Evolutionary conservation across 306 rosid species (phyloP), one percentile per base, ranked within the genome.

Genomic region (Dryas alaskensis): DNA sequence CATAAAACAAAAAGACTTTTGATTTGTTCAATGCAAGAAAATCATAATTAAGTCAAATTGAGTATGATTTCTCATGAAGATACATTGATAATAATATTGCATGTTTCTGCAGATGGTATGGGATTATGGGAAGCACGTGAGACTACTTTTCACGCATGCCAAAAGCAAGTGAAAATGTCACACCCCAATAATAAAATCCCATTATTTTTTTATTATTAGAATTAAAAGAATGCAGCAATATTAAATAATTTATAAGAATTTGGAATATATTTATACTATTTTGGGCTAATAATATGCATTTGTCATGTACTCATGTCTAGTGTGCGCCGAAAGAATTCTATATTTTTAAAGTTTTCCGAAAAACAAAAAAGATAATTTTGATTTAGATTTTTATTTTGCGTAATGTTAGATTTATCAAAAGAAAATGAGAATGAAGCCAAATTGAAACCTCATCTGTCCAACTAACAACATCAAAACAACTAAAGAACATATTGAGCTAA

Each of bases 131-230:
- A 66, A 82, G 86, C 96, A 90, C 89, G 96, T 87, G 96, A 87
- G 78, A 72, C 78, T 75, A 52, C 94, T 92, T 92, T 92, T 85
- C 67, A 65, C 96, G 96, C 98, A 86, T 90, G 98, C 92, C 85
- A 79, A 90, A 88, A 90, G 92, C 84, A 76, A 60, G 25, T 59
- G 47, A 65, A 79, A 76, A 77, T 78, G 76, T 64, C 81, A 73
- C 81, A 67, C 9, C 17, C 22, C 39, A 47, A 42, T 5, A 25
- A 25, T 57, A 8, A 65, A 66, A 19, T 13, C 11, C 47, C 5
- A 2, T 75, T 5, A 1, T 48, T 68, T 48, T 60, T 60, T 31
- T 60, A 11, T 22, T 48, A 11, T 48, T 10, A 48, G 37, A 31
- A 31, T 31, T 48, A 11, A 10, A 48, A 48, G 52, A 48, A 31